phyloP scores from a whole-genome alignment of 352 stramenopile species.

The Phytophthora sp. region DNA sequence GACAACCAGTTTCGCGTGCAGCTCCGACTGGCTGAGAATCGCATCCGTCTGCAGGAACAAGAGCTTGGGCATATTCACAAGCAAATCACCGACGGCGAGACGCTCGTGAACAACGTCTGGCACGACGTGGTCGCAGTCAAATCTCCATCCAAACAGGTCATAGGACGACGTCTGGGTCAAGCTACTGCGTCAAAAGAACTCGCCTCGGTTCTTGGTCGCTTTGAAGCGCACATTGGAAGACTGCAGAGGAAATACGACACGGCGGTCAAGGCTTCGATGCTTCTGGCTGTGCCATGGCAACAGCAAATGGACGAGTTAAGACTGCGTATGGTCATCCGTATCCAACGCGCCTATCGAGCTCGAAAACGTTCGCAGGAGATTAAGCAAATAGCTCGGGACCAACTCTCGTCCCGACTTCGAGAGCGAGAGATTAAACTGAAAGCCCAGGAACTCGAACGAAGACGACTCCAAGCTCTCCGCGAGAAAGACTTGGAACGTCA shows the following conservation, averaged over 20 bases:
- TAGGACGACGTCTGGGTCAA: neutral
- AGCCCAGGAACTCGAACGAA: conserved; percentile 61
- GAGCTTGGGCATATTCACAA: conserved; percentile 63
- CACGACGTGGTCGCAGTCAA: conserved; percentile 46
- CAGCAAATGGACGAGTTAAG: conserved; percentile 75
- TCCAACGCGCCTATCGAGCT: conserved; percentile 74
- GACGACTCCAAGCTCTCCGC: conserved; percentile 55
- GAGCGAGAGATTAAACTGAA: conserved; percentile 57
- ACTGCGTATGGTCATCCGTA: conserved; percentile 70
- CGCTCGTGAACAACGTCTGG: conserved; percentile 67
- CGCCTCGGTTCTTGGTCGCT: conserved; percentile 64
- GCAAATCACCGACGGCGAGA: conserved; percentile 57
- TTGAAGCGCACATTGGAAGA: conserved; percentile 57
- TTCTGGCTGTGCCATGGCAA: conserved; percentile 68
- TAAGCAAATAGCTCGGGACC: conserved; percentile 53
- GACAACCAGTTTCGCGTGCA: conserved; percentile 64
- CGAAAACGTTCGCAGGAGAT: conserved; percentile 44
- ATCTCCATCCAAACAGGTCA: conserved; percentile 16
- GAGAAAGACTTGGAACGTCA: conserved; percentile 69
- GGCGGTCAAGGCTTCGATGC: conserved; percentile 56
- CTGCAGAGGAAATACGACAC: conserved; percentile 64
- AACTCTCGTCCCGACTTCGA: conserved; percentile 57
- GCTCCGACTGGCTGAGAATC: conserved; percentile 62
- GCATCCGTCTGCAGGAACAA: conserved; percentile 62
- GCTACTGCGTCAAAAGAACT: conserved; percentile 40